Base-by-base conservation (phyloP, 495 filamentous ascomycete species). In the Penicillium maclennaniae region DNA sequence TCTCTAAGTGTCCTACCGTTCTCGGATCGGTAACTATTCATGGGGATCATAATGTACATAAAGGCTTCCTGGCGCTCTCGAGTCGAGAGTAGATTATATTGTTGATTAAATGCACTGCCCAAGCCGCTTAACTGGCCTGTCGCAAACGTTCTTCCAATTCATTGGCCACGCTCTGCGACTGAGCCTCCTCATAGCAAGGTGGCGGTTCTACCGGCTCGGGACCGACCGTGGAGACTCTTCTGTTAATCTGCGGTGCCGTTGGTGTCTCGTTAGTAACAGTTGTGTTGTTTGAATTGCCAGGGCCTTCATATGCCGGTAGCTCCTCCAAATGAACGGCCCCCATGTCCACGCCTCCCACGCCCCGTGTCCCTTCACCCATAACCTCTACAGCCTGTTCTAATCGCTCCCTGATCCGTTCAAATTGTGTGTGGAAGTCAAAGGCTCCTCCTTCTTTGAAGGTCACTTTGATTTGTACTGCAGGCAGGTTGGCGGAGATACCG, bases 361-460 rank as follows among this genome's bases (percentile, higher is more conserved):
- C 75, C 4, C 73, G 72, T 14, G 59, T 62, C 28, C 69, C 69
- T 19, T 81, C 81, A 43, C 77, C 67, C 6, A 80, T 85, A 20
- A 87, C 79, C 56, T 92, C 87, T 15, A 87, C 77, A 4, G 88
- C 91, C 52, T 96, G 89, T 47, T 86, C 74, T 38, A 95, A 71
- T 2, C 87, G 81, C 56, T 93, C 92, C 68, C 88, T 93, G 36
- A 97, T 83, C 46, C 86, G 79, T 63, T 95, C 91, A 62, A 88
- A 97, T 36, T 84, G 81, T 7, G 80, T 79, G 49, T 92, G 87
- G 60, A 95, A 97, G 59, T 97, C 92, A 71, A 87, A 95, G 8
- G 91, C 91, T 0, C 93, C 93, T 38, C 95, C 93, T 47, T 98
- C 93, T 68, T 89, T 89, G 77, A 97, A 98, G 8, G 87, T 88